phyloP scores from a whole-genome alignment of 2,329 filamentous ascomycete genomes.

The Fusarium gaditjirri region DNA sequence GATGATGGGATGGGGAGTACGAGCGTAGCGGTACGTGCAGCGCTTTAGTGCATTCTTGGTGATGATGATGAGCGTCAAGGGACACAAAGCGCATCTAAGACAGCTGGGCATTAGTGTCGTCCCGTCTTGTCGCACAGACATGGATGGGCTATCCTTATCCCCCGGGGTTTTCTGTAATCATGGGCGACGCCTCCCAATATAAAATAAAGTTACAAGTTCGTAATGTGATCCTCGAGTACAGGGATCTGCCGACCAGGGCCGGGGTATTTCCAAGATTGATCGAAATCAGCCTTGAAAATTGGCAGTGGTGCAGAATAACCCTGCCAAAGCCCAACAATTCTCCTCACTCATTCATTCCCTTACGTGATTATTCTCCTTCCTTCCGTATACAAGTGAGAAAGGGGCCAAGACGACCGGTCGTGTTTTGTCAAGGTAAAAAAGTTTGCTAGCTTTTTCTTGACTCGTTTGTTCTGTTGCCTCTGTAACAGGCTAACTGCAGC shows the following conservation, averaged over 20 bases:
- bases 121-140: slow-evolving; percentile 22
- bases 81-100: slow-evolving; percentile 9
- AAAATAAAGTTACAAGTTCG: slow-evolving; percentile 27
- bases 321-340: slow-evolving; percentile 1
- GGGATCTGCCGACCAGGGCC: slow-evolving; percentile 7
- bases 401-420: not conserved
- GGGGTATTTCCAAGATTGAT: not conserved
- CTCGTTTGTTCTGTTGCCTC: slow-evolving; percentile 9
- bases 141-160: not conserved
- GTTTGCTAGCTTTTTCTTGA: slow-evolving; percentile 13
- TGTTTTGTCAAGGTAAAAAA: slow-evolving; percentile 5
- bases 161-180: slow-evolving; percentile 20
- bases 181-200: slow-evolving; percentile 26
- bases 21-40: not conserved
- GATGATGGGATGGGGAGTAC: not conserved
- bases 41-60: not conserved
- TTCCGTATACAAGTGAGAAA: not conserved
- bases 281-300: slow-evolving; percentile 18
- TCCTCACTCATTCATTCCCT: not conserved
- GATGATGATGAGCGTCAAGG: not conserved
- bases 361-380: not conserved
- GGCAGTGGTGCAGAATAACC: slow-evolving; percentile 10
- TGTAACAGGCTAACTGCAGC: slow-evolving; percentile 20
- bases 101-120: not conserved
- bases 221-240: slow-evolving; percentile 23